phyloP scores from a whole-genome alignment of 129 eudicot species.

The Flaveria robusta region DNA sequence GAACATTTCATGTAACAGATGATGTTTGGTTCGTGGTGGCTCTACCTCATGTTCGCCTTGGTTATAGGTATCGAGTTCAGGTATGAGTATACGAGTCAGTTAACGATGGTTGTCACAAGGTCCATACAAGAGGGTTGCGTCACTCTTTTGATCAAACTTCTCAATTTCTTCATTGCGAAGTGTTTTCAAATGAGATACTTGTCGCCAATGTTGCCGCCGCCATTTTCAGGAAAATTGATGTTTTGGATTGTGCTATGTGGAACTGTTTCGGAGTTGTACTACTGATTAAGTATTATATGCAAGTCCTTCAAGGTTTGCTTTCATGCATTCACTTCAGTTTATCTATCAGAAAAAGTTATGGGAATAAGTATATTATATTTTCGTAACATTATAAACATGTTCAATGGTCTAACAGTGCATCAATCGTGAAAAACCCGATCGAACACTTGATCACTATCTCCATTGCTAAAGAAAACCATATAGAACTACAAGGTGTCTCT shows the following conservation, averaged over 20 bases:
- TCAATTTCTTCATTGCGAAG: conserved; percentile 35
- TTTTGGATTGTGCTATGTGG: conserved; percentile 30
- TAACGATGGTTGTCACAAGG: not conserved
- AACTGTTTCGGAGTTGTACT: not conserved
- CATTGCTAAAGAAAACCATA: too few species aligned
- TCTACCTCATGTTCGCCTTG: not conserved
- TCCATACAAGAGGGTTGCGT: conserved; percentile 24
- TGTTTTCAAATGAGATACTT: conserved; percentile 30
- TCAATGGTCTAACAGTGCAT: too few species aligned
- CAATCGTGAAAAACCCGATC: too few species aligned
- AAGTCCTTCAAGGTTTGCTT: conserved; percentile 2
- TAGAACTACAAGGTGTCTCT: too few species aligned
- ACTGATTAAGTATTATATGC: not conserved
- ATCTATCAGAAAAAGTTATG: too few species aligned
- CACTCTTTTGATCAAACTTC: conserved; percentile 25
- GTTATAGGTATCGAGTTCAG: not conserved
- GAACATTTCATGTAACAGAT: too few species aligned
- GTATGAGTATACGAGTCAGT: too few species aligned
- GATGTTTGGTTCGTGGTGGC: not conserved
- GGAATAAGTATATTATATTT: too few species aligned
- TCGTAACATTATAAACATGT: too few species aligned
- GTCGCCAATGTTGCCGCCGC: conserved; percentile 22
- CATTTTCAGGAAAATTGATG: conserved; percentile 15
- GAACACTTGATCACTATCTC: too few species aligned
- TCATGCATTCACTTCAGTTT: too few species aligned